Base-by-base conservation (phyloP, 179 eudicot genomes). In the Heliamphora pulchella region DNA sequence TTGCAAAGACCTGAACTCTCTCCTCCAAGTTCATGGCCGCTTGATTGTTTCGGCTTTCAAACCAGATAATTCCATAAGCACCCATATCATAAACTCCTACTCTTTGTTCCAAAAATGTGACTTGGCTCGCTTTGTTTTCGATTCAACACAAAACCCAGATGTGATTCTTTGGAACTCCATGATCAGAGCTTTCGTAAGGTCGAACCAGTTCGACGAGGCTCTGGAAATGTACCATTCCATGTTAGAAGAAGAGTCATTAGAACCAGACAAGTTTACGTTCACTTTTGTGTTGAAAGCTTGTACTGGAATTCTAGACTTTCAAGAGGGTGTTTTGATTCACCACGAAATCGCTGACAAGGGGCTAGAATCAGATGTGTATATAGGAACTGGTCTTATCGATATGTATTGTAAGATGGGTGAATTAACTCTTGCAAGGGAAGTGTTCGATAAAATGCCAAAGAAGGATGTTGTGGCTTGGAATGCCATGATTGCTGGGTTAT, bases 211-310 rank as follows among this genome's bases (percentile, higher is more conserved):
- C 75, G 67, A 67, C 46, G 63, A 85, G 58, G 89, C 92, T 57
- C 83, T 92, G 57, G 46, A 79, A 59, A 68, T 90, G 85, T 92
- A 88, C 80, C 78, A 63, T 75, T 71, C 41, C n/a, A 87, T 91
- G 96, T 63, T 84, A 31, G 79, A 76, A 0, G 82, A 73, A 20
- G n/a, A n/a, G n/a, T 71, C 61, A 13, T 14, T 86, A 2, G 84
- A 82, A 67, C 92, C 93, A 50, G 92, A 92, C 81, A 92, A 88
- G 65, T 90, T 86, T 79, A 92, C 94, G 17, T 92, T 62, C 69
- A 92, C 91, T 39, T 92, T 90, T 83, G 89, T 88, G 61, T 57
- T 92, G 47, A 80, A 90, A 75, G 94, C 94, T 68, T 92, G 92
- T 85, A 86, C 93, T n/a, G 89, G 87, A 13, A 79, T 47, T 51